Percentiles rank a stretch among this genome's conserved stretches.
These are phyloP conservation scores for Daedalea quercina DNA, from an alignment of 768 basidiomycete species.

Conservation along the genomic window DNA sequence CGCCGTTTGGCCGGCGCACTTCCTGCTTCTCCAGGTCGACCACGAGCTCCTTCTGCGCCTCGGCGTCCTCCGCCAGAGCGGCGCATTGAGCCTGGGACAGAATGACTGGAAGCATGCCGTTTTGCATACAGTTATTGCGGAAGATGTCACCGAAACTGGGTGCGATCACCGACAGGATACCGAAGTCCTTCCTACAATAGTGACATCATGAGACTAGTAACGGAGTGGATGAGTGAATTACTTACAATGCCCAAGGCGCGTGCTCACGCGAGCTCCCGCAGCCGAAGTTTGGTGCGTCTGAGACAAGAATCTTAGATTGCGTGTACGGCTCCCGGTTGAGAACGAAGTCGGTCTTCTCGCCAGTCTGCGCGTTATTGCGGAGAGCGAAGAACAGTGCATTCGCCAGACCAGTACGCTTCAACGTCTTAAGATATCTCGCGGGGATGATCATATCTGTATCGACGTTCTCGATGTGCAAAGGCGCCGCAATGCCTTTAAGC, in stretches of 20 bases:
- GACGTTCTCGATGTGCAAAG: constrained; percentile 46
- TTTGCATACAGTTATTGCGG: constrained; percentile 57
- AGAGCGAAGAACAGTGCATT: constrained; percentile 50
- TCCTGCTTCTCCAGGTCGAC: constrained; percentile 57
- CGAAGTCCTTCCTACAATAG: constrained; percentile 44
- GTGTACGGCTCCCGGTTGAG: constrained; percentile 54
- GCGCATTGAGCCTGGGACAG: constrained; percentile 43
- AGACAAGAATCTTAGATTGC: constrained; percentile 46
- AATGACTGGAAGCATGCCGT: constrained; percentile 54
- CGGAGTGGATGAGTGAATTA: constrained; percentile 1
- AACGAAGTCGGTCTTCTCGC: constrained; percentile 50
- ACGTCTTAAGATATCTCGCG: constrained; percentile 60
- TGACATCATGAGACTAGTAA: neutral
- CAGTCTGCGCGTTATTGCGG: constrained; percentile 43
- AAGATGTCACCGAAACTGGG: constrained; percentile 61
- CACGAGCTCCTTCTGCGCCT: constrained; percentile 43
- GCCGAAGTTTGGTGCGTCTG: constrained; percentile 56
- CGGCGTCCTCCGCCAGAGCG: constrained; percentile 44
- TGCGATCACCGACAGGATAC: constrained; percentile 56
- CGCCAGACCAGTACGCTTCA: constrained; percentile 58
- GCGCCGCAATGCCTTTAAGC: constrained; percentile 47
- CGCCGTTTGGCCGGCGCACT: constrained; percentile 56
- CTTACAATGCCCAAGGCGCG: constrained; percentile 49
- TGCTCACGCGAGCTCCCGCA: constrained; percentile 60
- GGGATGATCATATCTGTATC: constrained; percentile 68